Conservation (phyloP, 1,139 yeast genomes). For the Zhuliangozyma parablackwelliae region DNA sequence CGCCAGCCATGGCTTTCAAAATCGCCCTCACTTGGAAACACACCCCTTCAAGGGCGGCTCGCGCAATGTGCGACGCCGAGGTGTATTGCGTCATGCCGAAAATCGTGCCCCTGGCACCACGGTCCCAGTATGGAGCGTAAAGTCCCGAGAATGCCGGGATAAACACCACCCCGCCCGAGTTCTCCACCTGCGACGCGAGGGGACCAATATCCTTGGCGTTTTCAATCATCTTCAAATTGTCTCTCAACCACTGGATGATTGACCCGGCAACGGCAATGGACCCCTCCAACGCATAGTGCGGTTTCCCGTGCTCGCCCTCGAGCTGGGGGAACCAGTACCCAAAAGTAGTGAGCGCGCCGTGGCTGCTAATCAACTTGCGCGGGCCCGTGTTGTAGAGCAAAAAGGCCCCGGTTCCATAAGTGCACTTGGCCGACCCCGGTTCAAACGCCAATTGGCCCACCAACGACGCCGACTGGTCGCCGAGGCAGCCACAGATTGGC, state of each 20-base stretch:
- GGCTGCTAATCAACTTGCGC: conserved; percentile 56
- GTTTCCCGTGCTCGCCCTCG: conserved; percentile 48
- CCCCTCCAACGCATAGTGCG: conserved; percentile 90
- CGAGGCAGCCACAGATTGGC: conserved; percentile 87
- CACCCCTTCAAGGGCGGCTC: conserved; percentile 94
- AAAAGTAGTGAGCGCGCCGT: conserved; percentile 85
- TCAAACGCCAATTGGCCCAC: conserved; percentile 88
- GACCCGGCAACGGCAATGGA: conserved; percentile 96
- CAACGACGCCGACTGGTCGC: conserved; percentile 91
- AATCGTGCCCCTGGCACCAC: conserved; percentile 88
- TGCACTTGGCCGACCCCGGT: conserved; percentile 87
- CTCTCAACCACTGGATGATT: conserved; percentile 91
- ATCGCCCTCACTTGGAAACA: conserved; percentile 93
- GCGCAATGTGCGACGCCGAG: conserved; percentile 79
- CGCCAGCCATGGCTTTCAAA: conserved; percentile 83
- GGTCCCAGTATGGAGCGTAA: conserved; percentile 95
- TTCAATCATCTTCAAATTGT: conserved; percentile 77
- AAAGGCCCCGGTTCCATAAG: conserved; percentile 98
- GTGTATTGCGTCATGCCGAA: conserved; percentile 91
- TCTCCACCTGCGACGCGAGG: conserved; percentile 73
- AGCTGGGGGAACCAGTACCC: conserved; percentile 84
- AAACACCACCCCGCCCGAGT: conserved; percentile 89
- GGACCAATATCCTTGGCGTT: conserved; percentile 88
- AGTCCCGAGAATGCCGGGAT: conserved; percentile 94
- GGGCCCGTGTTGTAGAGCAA: conserved; percentile 83